Evolutionary conservation across 306 rosid species (phyloP).

Genomic region (Cucumis hystrix): DNA sequence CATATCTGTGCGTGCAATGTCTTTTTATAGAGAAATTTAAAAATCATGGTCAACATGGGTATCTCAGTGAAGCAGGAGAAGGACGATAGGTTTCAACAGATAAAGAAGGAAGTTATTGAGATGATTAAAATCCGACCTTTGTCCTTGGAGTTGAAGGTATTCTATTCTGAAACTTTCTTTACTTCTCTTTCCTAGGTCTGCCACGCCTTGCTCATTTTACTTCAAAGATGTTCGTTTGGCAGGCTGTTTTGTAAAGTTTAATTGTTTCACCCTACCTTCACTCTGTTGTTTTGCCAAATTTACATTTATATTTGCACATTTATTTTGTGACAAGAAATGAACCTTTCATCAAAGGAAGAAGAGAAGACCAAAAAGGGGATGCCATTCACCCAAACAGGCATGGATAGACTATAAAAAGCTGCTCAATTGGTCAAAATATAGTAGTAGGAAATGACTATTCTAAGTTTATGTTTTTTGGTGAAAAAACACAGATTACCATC

Average conservation of each 20-base stretch:
- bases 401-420: not conserved
- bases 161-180: slow-evolving; percentile 1
- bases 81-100: slow-evolving; percentile 68
- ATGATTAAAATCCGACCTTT: slow-evolving; percentile 56
- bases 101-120: slow-evolving; percentile 84
- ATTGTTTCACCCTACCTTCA: not conserved
- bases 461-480: not conserved
- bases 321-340: not conserved
- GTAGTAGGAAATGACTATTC: not conserved
- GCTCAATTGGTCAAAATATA: not conserved
- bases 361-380: not conserved
- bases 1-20: slow-evolving; percentile 22
- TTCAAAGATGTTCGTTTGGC: slow-evolving; percentile 1
- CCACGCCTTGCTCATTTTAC: not conserved
- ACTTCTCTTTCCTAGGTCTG: not conserved
- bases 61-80: slow-evolving; percentile 83
- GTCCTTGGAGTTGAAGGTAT: slow-evolving; percentile 60
- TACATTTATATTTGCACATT: not conserved
- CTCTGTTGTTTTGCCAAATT: not conserved
- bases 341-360: not conserved
- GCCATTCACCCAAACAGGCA: not conserved
- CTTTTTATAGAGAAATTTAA: slow-evolving; percentile 72
- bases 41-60: slow-evolving; percentile 83
- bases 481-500: too few relatives aligned
- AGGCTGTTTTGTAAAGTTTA: not conserved